These are phyloP conservation scores for Crucibulum cyathiforme DNA, from an alignment of 1,284 basidiomycete genomes.

Conservation along the genomic window DNA sequence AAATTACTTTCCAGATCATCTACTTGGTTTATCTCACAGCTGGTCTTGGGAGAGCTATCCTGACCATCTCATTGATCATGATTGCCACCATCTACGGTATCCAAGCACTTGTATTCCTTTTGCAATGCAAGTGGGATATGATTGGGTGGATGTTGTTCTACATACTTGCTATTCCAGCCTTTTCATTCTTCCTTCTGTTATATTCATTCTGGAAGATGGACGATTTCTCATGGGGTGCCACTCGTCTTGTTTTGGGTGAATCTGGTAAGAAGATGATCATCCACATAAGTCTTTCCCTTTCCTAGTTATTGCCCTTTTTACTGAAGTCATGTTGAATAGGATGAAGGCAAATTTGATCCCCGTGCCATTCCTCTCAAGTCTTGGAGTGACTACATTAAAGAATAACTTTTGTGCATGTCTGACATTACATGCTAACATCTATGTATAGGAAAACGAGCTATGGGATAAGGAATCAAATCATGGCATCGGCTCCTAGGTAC, in stretches of 20 bases:
- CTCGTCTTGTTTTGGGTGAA: conserved; percentile 93
- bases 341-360: conserved; percentile 97
- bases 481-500: conserved; percentile 86
- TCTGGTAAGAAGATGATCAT: conserved; percentile 94
- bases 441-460: conserved; percentile 83
- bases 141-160: conserved; percentile 98
- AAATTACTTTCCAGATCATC: conserved; percentile 63
- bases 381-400: conserved; percentile 92
- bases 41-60: conserved; percentile 68
- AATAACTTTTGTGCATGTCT: conserved; percentile 10
- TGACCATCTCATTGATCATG: conserved; percentile 86
- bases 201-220: conserved; percentile 99
- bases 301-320: background rate
- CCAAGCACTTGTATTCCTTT: conserved; percentile 85
- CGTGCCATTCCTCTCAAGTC: conserved; percentile 92
- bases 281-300: conserved; percentile 68
- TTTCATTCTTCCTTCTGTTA: conserved; percentile 92
- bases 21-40: conserved; percentile 85
- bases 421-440: conserved; percentile 6
- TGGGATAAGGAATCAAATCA: conserved; percentile 97
- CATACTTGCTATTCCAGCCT: conserved; percentile 89
- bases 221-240: conserved; percentile 98
- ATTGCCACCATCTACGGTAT: conserved; percentile 93
- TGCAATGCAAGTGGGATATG: conserved; percentile 94
- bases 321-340: conserved; percentile 51